A percentile compares a stretch with the other conserved stretches of the same genome.
These are phyloP conservation scores for Populus simonii DNA, from an alignment of 345 rosid genomes.

Conservation along the genomic window DNA sequence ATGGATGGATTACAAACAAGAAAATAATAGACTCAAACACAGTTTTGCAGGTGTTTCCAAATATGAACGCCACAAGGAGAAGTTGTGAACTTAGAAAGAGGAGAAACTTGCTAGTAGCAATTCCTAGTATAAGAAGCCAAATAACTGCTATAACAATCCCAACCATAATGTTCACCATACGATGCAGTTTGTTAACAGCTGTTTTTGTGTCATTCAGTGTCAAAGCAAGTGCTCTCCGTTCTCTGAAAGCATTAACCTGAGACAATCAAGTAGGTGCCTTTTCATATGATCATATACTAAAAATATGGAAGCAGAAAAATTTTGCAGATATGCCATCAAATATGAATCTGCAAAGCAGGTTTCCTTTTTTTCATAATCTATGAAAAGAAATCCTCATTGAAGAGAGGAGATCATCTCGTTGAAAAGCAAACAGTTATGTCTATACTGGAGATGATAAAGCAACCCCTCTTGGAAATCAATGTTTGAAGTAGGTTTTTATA, in stretches of 20 bases:
- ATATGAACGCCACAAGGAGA: constrained; percentile 26
- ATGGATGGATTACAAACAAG: constrained; percentile 31
- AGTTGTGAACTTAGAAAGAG: constrained; percentile 30
- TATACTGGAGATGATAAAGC: background rate
- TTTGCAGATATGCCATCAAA: background rate
- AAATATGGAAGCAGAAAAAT: background rate
- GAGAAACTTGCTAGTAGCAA: constrained; percentile 29
- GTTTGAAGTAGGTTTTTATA: background rate
- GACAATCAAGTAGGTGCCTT: background rate
- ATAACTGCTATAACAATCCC: constrained; percentile 20
- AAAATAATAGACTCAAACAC: constrained; percentile 30
- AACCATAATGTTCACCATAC: constrained; percentile 22
- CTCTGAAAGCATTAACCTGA: constrained; percentile 36
- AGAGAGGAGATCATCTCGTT: background rate
- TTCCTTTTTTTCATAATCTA: background rate
- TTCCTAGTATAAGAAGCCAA: constrained; percentile 35
- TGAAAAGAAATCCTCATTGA: background rate
- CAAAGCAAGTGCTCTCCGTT: constrained; percentile 31
- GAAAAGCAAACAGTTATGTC: background rate
- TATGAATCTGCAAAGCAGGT: background rate
- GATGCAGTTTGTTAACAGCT: constrained; percentile 32
- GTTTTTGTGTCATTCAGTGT: constrained; percentile 32
- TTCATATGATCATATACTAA: background rate
- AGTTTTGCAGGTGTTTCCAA: constrained; percentile 30
- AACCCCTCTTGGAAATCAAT: background rate